A percentile compares a stretch with the other conserved stretches of the same genome.
These are phyloP conservation scores for Chamaenerion angustifolium DNA, from an alignment of 345 rosid species.

Conservation along the genomic window DNA sequence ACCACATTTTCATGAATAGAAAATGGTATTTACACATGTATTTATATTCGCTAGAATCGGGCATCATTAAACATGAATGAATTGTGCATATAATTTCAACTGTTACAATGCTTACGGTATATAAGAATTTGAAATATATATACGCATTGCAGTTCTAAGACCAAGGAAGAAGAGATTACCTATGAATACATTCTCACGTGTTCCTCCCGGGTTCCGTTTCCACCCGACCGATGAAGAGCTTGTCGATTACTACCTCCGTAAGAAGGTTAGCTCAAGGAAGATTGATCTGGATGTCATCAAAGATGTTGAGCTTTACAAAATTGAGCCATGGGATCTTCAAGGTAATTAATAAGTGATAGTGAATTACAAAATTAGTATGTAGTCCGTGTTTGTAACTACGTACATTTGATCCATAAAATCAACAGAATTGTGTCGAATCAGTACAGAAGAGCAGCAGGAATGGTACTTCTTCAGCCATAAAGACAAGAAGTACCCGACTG, in stretches of 20 bases:
- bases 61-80: too few species aligned
- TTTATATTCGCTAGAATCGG: too few species aligned
- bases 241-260: constrained; percentile 59
- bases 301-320: constrained; percentile 66
- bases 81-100: too few species aligned
- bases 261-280: constrained; percentile 36
- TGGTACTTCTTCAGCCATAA: constrained; percentile 96
- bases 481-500: constrained; percentile 95
- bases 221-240: constrained; percentile 76
- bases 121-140: too few species aligned
- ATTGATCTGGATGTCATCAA: constrained; percentile 60
- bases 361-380: too few species aligned
- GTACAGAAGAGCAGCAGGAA: constrained; percentile 72
- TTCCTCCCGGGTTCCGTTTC: constrained; percentile 64
- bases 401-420: too few species aligned
- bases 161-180: constrained; percentile 11
- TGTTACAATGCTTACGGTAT: too few species aligned
- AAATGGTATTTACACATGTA: too few species aligned
- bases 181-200: constrained; percentile 40
- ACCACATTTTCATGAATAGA: too few species aligned
- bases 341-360: constrained; percentile 15
- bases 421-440: constrained; percentile 68
- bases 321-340: constrained; percentile 76
- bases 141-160: too few species aligned
- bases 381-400: too few species aligned